A percentile compares a stretch with the other conserved stretches of the same genome.
Evolutionary conservation across 139 green algal species (phyloP).

Genomic region (Chlorokybus atmophyticus): DNA sequence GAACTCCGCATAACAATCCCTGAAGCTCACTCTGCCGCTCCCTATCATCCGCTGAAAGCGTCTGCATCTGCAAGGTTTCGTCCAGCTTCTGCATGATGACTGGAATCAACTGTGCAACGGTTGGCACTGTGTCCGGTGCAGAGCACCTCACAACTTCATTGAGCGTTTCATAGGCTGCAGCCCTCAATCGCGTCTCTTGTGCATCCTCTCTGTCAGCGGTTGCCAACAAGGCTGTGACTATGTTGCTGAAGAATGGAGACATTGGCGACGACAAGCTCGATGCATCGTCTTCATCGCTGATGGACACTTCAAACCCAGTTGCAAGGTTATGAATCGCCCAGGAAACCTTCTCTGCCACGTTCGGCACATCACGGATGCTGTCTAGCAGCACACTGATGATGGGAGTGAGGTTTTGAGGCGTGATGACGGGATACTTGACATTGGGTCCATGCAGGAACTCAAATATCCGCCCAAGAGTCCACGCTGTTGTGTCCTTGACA

Average conservation of each 20-base stretch:
- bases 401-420: conserved; percentile 15
- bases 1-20: conserved; percentile 80
- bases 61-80: conserved; percentile 41
- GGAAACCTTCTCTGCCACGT: conserved; percentile 80
- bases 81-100: conserved; percentile 59
- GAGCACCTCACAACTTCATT: conserved; percentile 76
- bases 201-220: conserved; percentile 34
- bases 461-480: conserved; percentile 88
- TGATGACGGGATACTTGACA: conserved; percentile 26
- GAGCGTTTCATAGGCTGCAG: conserved; percentile 82
- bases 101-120: conserved; percentile 65
- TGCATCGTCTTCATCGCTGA: no score
- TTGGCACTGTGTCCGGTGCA: conserved; percentile 52
- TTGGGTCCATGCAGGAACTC: conserved; percentile 69
- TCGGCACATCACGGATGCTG: conserved; percentile 55
- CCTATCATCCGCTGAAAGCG: conserved; percentile 32
- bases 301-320: conserved; percentile 41
- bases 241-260: neutral
- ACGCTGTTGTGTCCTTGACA: conserved; percentile 87
- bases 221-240: conserved; percentile 62
- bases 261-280: neutral
- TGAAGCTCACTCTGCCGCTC: conserved; percentile 60
- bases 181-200: conserved; percentile 40
- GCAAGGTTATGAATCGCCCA: conserved; percentile 73
- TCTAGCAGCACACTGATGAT: conserved; percentile 45